Percentiles rank a stretch among this genome's conserved stretches.
These are phyloP conservation scores for Macrolepiota dolichaula DNA, from an alignment of 768 basidiomycete genomes.

Conservation along the genomic window DNA sequence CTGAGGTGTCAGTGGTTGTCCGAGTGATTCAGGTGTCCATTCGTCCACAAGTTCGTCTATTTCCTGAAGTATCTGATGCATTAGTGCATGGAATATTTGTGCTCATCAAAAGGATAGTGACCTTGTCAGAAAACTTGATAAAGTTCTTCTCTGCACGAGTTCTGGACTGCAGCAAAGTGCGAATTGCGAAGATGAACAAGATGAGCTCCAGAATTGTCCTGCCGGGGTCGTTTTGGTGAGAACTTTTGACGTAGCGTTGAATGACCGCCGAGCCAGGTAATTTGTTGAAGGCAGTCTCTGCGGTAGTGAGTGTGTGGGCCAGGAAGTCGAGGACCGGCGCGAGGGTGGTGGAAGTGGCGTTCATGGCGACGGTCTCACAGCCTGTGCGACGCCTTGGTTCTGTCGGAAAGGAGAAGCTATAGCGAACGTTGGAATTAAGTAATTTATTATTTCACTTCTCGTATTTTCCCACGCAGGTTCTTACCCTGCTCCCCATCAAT, in stretches of 20 bases:
- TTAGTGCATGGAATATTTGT: neutral
- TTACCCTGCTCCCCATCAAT: neutral
- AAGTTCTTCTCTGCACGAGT: conserved; percentile 89
- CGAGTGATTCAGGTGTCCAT: conserved; percentile 87
- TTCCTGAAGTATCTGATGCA: conserved; percentile 53
- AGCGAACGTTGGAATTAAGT: neutral
- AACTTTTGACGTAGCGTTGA: conserved; percentile 89
- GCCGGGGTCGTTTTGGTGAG: conserved; percentile 94
- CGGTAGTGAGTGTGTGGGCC: conserved; percentile 52
- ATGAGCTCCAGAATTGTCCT: conserved; percentile 88
- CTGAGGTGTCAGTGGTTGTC: conserved; percentile 50
- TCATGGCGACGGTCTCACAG: conserved; percentile 20
- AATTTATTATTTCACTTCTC: neutral
- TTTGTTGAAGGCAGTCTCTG: conserved; percentile 67
- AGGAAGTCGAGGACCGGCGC: conserved; percentile 62
- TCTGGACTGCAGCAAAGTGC: conserved; percentile 86
- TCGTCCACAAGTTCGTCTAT: conserved; percentile 95
- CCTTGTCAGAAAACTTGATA: conserved; percentile 89
- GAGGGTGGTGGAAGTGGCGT: conserved; percentile 30
- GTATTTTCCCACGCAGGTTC: neutral
- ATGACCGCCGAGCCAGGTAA: conserved; percentile 81
- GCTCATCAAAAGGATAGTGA: conserved; percentile 26
- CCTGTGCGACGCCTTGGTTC: neutral
- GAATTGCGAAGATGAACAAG: conserved; percentile 81
- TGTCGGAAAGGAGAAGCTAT: neutral